Base-by-base conservation (phyloP, 768 basidiomycete genomes). In the Tricholoma sp. region DNA sequence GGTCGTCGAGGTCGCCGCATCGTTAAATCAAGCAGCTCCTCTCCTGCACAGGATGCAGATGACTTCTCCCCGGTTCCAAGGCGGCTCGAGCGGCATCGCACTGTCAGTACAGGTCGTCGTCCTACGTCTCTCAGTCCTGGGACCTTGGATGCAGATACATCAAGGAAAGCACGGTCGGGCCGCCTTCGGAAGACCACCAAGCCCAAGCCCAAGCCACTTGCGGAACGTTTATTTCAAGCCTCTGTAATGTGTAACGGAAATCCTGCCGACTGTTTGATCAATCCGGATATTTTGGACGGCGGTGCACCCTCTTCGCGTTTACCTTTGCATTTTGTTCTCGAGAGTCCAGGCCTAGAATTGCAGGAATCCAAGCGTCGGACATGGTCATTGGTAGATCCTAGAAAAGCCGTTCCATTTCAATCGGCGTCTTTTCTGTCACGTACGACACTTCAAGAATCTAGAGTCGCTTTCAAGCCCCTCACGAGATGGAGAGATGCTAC, bases 171-270 rank as follows among this genome's bases (percentile, higher is more conserved):
- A 4, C 15, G 4, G 15, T 13, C 29, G n/a, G n/a, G 29, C 11
- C 29, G 47, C 29, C 4, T 17, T 31, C 31, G 15, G 28, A 29
- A 47, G 28, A 15, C 11, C n/a, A 12, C 39, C 56, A 61, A 59
- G 55, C 53, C 53, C 44, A 66, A 59, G 53, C 54, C 37, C 12
- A 67, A 61, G 50, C 44, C 68, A 6, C 63, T 74, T 20, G 63
- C 68, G n/a, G 57, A 65, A 37, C 68, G 75, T 29, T 61, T 76
- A 52, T 64, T 74, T 28, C 67, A 68, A 49, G 75, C 75, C 44
- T 71, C 73, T 41, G 57, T 73, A 8, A 56, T 70, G 33, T 70
- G 73, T 1, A 63, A 69, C 52, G 72, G 70, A 9, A 64, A 73
- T 29, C 65, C 72, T 10, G 66, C 69, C 15, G 62, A 66, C 13